A percentile compares a stretch with the other conserved stretches of the same genome.
phyloP scores from a whole-genome alignment of 1,284 basidiomycete genomes.

The Ustilago xerochloae region DNA sequence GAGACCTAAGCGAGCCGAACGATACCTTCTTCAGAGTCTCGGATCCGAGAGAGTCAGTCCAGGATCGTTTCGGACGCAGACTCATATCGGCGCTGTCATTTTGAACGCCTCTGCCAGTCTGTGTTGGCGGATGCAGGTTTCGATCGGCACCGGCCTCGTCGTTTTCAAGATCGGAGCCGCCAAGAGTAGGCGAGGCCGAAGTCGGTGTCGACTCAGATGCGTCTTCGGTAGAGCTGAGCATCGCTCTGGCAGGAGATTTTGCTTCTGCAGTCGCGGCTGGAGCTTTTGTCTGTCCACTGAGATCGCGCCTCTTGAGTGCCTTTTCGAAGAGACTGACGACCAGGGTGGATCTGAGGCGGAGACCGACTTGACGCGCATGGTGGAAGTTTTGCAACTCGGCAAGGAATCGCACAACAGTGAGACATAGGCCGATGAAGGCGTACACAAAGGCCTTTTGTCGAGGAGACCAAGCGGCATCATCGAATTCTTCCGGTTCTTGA shows the following conservation, averaged over 20 bases:
- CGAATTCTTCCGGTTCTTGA: background rate
- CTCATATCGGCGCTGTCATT: background rate
- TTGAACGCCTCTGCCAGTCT: background rate
- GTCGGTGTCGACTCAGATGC: background rate
- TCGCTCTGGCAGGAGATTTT: background rate
- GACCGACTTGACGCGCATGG: constrained; percentile 64
- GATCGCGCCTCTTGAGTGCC: constrained; percentile 61
- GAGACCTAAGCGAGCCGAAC: constrained; percentile 21
- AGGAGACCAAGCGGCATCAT: constrained; percentile 36
- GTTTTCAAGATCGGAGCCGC: background rate
- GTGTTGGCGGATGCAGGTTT: constrained; percentile 2
- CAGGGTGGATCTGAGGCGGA: constrained; percentile 61
- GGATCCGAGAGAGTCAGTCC: constrained; percentile 5
- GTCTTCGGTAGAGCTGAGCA: background rate
- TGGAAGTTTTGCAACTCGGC: constrained; percentile 62
- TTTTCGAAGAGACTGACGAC: constrained; percentile 65
- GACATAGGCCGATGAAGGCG: constrained; percentile 42
- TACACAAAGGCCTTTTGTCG: constrained; percentile 50
- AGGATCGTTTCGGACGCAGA: constrained; percentile 8
- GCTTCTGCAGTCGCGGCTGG: background rate
- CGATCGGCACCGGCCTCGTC: background rate
- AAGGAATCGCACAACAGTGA: constrained; percentile 50
- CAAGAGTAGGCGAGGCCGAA: background rate
- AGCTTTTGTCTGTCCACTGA: constrained; percentile 36
- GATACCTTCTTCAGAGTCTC: constrained; percentile 19